These are phyloP conservation scores for Scheffersomyces quercinus DNA, from an alignment of 1,139 yeast species.

Conservation along the genomic window DNA sequence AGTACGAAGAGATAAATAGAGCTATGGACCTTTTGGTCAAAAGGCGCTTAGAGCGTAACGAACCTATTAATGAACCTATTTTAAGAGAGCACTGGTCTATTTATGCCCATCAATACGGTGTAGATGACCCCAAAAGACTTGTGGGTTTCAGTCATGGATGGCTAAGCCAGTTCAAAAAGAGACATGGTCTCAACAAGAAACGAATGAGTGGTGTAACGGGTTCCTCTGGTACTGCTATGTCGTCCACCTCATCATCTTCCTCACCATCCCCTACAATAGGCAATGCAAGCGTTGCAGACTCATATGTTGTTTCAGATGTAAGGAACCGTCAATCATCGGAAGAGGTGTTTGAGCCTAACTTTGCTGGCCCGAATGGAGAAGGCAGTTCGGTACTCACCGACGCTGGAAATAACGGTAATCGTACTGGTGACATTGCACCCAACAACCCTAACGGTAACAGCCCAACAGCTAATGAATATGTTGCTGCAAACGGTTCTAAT, in stretches of 20 bases:
- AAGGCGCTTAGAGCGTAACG: constrained; percentile 41
- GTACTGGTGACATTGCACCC: not conserved
- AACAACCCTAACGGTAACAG: constrained; percentile 6
- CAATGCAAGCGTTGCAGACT: not conserved
- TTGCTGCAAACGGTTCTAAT: constrained; percentile 2
- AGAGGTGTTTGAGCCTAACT: not conserved
- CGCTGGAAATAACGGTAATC: constrained; percentile 8
- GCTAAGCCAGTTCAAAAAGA: constrained; percentile 58
- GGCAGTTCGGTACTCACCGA: constrained; percentile 6
- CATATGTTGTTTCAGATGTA: constrained; percentile 1
- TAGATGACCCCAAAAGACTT: constrained; percentile 58
- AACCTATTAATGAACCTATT: constrained; percentile 55
- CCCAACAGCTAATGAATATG: constrained; percentile 3
- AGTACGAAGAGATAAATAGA: constrained; percentile 56
- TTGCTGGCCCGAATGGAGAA: not conserved
- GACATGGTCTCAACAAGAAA: constrained; percentile 52
- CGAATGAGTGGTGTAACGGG: constrained; percentile 26
- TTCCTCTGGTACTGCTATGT: not conserved
- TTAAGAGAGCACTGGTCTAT: constrained; percentile 57
- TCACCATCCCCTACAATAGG: constrained; percentile 1
- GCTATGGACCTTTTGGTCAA: constrained; percentile 59
- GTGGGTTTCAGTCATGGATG: constrained; percentile 61
- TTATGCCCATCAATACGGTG: constrained; percentile 57
- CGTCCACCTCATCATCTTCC: not conserved
- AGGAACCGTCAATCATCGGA: not conserved